Evolutionary conservation across 1,284 basidiomycete species (phyloP), one percentile per base, ranked within the genome.

Genomic region (Cerioporus squamosus): DNA sequence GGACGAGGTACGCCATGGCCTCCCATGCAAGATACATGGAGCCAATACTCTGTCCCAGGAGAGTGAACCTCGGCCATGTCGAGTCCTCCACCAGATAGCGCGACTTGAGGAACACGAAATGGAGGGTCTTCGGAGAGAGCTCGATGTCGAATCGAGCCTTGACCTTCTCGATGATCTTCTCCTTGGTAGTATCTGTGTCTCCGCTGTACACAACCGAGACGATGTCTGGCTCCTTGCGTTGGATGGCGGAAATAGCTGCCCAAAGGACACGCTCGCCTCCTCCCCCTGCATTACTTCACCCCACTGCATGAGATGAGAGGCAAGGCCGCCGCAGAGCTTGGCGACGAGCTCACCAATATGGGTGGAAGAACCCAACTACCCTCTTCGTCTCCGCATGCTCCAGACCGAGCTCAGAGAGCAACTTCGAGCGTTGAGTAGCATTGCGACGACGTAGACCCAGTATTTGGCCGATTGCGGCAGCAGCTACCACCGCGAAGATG

Each of bases 251-350:
- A 20, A 99, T 84, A 0, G 95, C 96, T 1, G 93, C 90, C 95
- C 95, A 99, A 0, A 99, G 77, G 0, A 99, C 97, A 1, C 96
- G 85, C 75, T 99, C 97, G 0, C 97, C 97, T 14, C 97, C 97
- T 12, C 97, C 97, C 0, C 97, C 97, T 22, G 96, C 95, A 79
- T 99, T 97, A 72, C 95, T 97, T 64, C 52, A 44, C 57, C 55
- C 56, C n/a, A 69, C 66, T 77, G 61, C 59, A 71, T 76, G 73
- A 76, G 72, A 77, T 75, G 67, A 75, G 68, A 69, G 65, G 61
- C 60, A 54, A 62, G 57, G 42, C 55, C 53, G 14, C 44, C 10
- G 23, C 39, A 38, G 24, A 33, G 29, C 57, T 20, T 43, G 1
- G 8, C 44, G 22, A 17, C 42, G 3, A 22, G 72, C 86, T 77